Evolutionary conservation across 2,329 filamentous ascomycete species (phyloP).

Genomic region (Acephala macrosclerotiorum): DNA sequence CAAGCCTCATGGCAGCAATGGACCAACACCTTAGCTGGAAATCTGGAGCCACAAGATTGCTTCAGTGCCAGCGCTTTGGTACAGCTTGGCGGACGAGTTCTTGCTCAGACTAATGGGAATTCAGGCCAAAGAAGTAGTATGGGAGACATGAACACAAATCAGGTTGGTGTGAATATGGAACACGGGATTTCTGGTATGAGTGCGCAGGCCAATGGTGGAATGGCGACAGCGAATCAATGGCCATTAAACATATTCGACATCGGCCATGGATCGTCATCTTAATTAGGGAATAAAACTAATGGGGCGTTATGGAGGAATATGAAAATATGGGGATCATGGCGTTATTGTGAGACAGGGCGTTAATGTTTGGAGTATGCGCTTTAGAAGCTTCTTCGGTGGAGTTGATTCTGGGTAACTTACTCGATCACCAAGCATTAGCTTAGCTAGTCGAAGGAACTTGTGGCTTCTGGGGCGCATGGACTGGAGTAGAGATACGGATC

Average conservation of each 20-base stretch:
- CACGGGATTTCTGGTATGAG: conserved; percentile 5
- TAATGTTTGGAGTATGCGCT: background rate
- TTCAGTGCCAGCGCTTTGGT: conserved; percentile 44
- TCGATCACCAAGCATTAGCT: background rate
- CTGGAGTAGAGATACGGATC: background rate
- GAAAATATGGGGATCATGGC: background rate
- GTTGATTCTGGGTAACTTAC: background rate
- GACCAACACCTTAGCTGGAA: conserved; percentile 39
- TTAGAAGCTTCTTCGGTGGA: background rate
- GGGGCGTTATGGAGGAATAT: background rate
- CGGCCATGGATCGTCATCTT: background rate
- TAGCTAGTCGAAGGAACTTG: background rate
- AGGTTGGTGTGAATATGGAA: conserved; percentile 14
- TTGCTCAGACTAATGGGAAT: conserved; percentile 26
- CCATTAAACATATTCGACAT: conserved; percentile 40
- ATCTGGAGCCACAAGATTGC: conserved; percentile 43
- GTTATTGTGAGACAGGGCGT: background rate
- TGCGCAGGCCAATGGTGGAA: conserved; percentile 13
- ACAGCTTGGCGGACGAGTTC: conserved; percentile 39
- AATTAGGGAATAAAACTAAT: background rate
- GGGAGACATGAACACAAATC: conserved; percentile 13
- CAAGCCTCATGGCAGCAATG: conserved; percentile 43
- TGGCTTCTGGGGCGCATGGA: background rate
- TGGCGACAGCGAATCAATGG: conserved; percentile 28
- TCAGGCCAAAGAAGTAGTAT: conserved; percentile 1